Percentiles rank a stretch among this genome's conserved stretches.
These are phyloP conservation scores for Fraxinus xanthoxyloides DNA, from an alignment of 305 asterid genomes.

Conservation along the genomic window DNA sequence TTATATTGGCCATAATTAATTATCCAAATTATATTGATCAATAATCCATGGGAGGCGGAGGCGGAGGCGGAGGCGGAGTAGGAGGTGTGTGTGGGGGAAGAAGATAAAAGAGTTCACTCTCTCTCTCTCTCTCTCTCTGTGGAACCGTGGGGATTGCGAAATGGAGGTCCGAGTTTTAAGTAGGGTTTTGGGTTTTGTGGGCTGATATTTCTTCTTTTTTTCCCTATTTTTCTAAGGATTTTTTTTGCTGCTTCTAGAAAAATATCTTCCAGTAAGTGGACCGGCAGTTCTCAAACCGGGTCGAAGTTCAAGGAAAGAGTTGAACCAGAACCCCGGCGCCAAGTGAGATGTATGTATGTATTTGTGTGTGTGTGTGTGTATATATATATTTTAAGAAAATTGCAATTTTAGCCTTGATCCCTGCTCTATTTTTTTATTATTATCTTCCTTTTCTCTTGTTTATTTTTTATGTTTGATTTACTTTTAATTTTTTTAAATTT, in stretches of 20 bases:
- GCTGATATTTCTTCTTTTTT: slow-evolving; percentile 21
- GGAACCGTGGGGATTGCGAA: slow-evolving; percentile 23
- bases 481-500: too few species aligned
- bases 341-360: not conserved
- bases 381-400: not conserved
- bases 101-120: slow-evolving; percentile 19
- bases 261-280: not conserved
- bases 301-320: not conserved
- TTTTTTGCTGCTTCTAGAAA: not conserved
- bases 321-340: not conserved
- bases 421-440: not conserved
- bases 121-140: not conserved
- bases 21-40: slow-evolving; percentile 17
- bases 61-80: not conserved
- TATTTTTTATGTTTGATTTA: not conserved
- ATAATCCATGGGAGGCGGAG: slow-evolving; percentile 25
- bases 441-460: not conserved
- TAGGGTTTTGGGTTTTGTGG: slow-evolving; percentile 65
- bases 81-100: not conserved
- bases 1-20: slow-evolving; percentile 35
- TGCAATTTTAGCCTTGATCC: not conserved
- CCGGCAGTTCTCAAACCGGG: not conserved
- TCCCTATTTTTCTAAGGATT: not conserved
- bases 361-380: too few species aligned
- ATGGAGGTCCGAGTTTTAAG: slow-evolving; percentile 56